Evolutionary conservation across 2,329 filamentous ascomycete genomes (phyloP).

Genomic region (Alternaria hordeiaustralica): DNA sequence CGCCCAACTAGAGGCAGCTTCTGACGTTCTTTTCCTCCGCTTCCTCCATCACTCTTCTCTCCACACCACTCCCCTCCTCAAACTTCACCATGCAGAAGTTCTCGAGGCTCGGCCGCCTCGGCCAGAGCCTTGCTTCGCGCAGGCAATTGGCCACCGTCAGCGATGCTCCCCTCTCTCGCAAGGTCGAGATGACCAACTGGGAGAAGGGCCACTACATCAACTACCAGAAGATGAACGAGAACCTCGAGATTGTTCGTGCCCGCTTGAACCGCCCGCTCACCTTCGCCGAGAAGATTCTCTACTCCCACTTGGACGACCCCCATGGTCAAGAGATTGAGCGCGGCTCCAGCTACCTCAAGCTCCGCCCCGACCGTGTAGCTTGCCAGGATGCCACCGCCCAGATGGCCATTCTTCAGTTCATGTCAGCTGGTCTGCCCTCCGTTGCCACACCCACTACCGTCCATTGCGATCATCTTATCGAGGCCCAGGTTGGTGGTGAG

Average conservation of each 20-base stretch:
- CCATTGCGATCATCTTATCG: slow-evolving; percentile 99
- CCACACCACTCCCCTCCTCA: slow-evolving; percentile 45
- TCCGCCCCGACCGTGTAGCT: slow-evolving; percentile 95
- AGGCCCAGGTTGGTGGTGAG: slow-evolving; percentile 89
- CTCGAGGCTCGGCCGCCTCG: slow-evolving; percentile 71
- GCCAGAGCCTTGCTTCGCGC: slow-evolving; percentile 69
- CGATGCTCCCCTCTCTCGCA: slow-evolving; percentile 86
- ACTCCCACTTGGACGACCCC: slow-evolving; percentile 97
- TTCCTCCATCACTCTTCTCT: slow-evolving; percentile 41
- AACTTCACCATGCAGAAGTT: slow-evolving; percentile 69
- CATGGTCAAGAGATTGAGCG: slow-evolving; percentile 96
- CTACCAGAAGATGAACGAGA: slow-evolving; percentile 99
- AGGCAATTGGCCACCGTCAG: slow-evolving; percentile 79
- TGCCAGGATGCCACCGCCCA: slow-evolving; percentile 99
- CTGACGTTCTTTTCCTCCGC: slow-evolving; percentile 45
- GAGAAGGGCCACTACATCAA: slow-evolving; percentile 98
- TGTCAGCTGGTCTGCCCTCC: slow-evolving; percentile 95
- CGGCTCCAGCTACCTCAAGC: slow-evolving; percentile 92
- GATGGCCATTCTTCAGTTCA: slow-evolving; percentile 99
- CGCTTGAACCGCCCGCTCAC: slow-evolving; percentile 93
- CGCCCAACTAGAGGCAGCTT: slow-evolving; percentile 41
- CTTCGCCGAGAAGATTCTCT: slow-evolving; percentile 97
- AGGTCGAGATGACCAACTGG: slow-evolving; percentile 98
- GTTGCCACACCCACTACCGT: slow-evolving; percentile 95
- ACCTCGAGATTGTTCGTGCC: slow-evolving; percentile 85